Evolutionary conservation across 139 green algal genomes (phyloP), one percentile per base, ranked within the genome.

Genomic region (Coelastrella sp.): DNA sequence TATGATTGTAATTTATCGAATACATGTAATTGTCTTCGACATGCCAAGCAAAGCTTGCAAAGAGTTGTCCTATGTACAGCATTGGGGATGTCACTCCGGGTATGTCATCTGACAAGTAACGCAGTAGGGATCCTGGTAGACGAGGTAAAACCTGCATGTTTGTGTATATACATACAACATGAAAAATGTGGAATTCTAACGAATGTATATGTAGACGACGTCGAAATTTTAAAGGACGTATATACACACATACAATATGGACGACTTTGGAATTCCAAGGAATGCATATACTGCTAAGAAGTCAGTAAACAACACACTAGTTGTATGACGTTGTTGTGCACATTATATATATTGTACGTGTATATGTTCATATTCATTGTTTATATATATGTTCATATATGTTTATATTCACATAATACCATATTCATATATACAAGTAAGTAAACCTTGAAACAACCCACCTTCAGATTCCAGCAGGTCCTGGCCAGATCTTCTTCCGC

Each of bases 61-160:
- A 97, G n/a, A 98, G 88, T 89, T 95, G 96, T 37, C 96, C 96
- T 3, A 96, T 87, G 90, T 98, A 98, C 74, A 98, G 89, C 94
- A 97, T 97, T 60, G 96, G 95, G 21, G 73, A 80, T 23, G 92
- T 96, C 5, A 98, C 84, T 2, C 95, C 95, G 27, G 92, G 88
- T 35, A 92, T 83, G 32, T 91, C 86, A 41, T 35, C 64, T 3
- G 45, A 15, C 11, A 94, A 50, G 32, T 89, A 73, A 3, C 86
- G 84, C 40, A 96, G 89, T 27, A 86, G 72, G 0, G 87, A 93
- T 7, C 45, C 45, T 57, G 69, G 50, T 50, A 88, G 53, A 19
- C 38, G 40, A 21, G 91, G 86, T 71, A 76, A 57, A 35, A 48
- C n/a, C 62, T 63, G 62, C 15, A 50, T 17, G 62, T 32, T 32